Base-by-base conservation (phyloP, 148 eudicot species). In the Nyssa sinensis region DNA sequence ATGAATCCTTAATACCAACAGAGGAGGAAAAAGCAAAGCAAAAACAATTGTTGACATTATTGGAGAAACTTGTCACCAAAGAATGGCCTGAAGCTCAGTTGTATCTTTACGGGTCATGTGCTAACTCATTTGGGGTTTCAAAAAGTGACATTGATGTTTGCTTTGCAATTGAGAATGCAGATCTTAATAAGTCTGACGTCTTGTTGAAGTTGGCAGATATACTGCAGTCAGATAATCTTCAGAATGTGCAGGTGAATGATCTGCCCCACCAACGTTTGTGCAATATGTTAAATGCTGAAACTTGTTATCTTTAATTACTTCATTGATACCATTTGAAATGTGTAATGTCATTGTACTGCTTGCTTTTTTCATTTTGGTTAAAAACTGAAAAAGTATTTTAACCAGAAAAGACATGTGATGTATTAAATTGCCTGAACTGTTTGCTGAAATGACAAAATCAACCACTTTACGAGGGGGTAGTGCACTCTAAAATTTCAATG, bases 81-180 rank as follows among this genome's bases (percentile, higher is more conserved):
- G 97, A 91, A 72, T 95, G 97, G 99, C 98, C 99, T 53, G 79
- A 84, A 63, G 99, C 97, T 78, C 85, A 78, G 67, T 73, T 95
- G 62, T 84, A 76, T 85, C 74, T 95, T 41, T 93, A 90, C 82
- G 99, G 99, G 74, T 95, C 99, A 21, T 91, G 97, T 81, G 98
- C 94, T 63, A 95, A 93, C 83, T 90, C 98, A 25, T 95, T 95
- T 74, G 94, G 96, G 71, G 89, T 95, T 67, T 79, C 88, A n/a
- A 95, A 89, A 81, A 95, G 99, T 80, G 99, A 95, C 76, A 87
- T 95, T 76, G 99, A 95, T 82, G 83, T 95, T 39, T 95, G 99
- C 85, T 86, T 95, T 75, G 79, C 87, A 47, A 84, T 88, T 70
- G 86, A 82, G 59, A 93, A 86, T 82, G 78, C 64, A 63, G 79